Percentiles rank a stretch among this genome's conserved stretches.
Evolutionary conservation across 352 stramenopile species (phyloP).

Genomic region (Halophytophthora polymorphica): DNA sequence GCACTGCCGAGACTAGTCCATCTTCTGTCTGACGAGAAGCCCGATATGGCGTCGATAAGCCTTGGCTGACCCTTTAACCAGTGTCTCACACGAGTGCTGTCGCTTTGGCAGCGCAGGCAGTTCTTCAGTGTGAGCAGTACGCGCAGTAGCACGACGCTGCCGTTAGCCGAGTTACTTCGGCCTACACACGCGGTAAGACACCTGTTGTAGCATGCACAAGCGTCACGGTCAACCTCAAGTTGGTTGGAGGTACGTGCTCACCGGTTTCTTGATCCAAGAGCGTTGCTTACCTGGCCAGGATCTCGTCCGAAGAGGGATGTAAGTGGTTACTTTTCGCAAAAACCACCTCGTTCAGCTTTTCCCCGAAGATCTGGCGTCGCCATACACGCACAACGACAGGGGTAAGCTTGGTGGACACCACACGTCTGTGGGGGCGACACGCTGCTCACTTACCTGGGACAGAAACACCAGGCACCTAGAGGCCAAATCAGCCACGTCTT

Average conservation of each 20-base stretch:
- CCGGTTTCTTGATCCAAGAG: neutral
- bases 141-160: conserved; percentile 36
- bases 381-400: conserved; percentile 4
- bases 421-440: no score
- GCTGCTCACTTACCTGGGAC: conserved; percentile 54
- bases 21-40: no score
- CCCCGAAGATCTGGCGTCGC: conserved; percentile 54
- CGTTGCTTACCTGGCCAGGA: conserved; percentile 21
- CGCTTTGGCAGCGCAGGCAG: conserved; percentile 47
- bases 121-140: conserved; percentile 60
- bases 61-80: no score
- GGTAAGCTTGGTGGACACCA: no score
- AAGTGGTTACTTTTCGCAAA: conserved; percentile 25
- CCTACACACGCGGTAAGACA: conserved; percentile 28
- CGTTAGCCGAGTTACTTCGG: conserved; percentile 3
- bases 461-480: conserved; percentile 59
- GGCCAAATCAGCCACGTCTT: conserved; percentile 30
- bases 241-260: neutral
- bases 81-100: conserved; percentile 16
- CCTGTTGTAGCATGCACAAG: conserved; percentile 12
- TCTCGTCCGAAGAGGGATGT: conserved; percentile 3
- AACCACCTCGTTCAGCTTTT: conserved; percentile 50
- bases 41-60: no score
- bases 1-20: no score
- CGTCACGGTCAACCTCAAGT: neutral